Conservation (phyloP, 768 basidiomycete species). For the Russula foetens region DNA sequence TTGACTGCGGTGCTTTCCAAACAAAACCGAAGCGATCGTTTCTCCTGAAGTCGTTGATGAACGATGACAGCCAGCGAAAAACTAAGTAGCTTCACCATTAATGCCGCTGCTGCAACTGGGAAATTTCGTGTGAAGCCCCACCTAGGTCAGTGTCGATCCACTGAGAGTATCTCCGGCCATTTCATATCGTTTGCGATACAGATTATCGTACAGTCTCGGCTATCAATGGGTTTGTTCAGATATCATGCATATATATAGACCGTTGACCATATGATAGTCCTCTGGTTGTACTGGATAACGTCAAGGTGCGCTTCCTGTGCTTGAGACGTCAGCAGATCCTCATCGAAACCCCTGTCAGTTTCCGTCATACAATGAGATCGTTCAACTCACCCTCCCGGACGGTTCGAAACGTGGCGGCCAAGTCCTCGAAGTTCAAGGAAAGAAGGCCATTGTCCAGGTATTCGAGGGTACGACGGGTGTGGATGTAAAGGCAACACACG, state of each 20-base stretch:
- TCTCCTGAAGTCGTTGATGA: neutral
- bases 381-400: slow-evolving; percentile 90
- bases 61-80: slow-evolving; percentile 7
- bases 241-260: neutral
- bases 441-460: slow-evolving; percentile 98
- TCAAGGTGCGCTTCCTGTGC: slow-evolving; percentile 55
- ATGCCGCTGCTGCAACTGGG: slow-evolving; percentile 82
- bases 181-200: slow-evolving; percentile 27
- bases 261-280: slow-evolving; percentile 47
- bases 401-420: slow-evolving; percentile 94
- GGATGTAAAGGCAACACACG: slow-evolving; percentile 94
- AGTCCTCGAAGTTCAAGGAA: slow-evolving; percentile 95
- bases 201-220: slow-evolving; percentile 99
- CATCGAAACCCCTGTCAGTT: slow-evolving; percentile 45
- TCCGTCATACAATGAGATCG: slow-evolving; percentile 97
- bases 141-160: slow-evolving; percentile 44
- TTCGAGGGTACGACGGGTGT: slow-evolving; percentile 98
- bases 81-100: slow-evolving; percentile 37
- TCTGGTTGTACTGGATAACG: slow-evolving; percentile 94
- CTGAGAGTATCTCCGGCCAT: neutral
- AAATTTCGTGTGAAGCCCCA: slow-evolving; percentile 87
- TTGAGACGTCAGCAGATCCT: neutral
- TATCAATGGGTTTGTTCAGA: slow-evolving; percentile 76
- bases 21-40: neutral
- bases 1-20: too few relatives aligned